Conservation (phyloP, 352 stramenopile species). For the Phytophthora capsici region DNA sequence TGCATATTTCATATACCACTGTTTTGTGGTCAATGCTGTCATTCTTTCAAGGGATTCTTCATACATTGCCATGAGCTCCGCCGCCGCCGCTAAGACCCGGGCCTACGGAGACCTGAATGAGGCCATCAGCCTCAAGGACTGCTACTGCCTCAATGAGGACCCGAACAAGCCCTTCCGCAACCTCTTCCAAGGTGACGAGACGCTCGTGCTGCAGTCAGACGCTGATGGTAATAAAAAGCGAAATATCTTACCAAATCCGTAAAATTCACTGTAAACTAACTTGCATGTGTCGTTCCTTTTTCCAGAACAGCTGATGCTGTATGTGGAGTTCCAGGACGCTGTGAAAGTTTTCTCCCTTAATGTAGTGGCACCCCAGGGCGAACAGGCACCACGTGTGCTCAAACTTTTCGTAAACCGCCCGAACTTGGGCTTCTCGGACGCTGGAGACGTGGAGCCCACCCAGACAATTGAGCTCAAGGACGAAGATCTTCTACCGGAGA, state of each 20-base stretch:
- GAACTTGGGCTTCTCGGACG: constrained; percentile 80
- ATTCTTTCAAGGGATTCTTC: not conserved
- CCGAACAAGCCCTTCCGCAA: constrained; percentile 74
- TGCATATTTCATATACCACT: too few species aligned
- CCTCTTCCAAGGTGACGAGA: constrained; percentile 81
- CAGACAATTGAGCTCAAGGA: constrained; percentile 72
- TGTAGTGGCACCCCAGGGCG: constrained; percentile 57
- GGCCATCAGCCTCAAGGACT: constrained; percentile 60
- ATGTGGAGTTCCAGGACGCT: constrained; percentile 83
- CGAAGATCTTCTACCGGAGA: constrained; percentile 55
- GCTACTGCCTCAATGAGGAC: constrained; percentile 86
- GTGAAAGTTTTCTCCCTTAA: constrained; percentile 84
- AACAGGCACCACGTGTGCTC: constrained; percentile 62
- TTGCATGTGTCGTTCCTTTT: constrained; percentile 7
- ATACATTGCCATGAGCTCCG: constrained; percentile 36
- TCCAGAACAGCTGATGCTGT: constrained; percentile 81
- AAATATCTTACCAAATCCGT: not conserved
- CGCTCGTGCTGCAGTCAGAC: constrained; percentile 80
- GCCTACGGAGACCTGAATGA: constrained; percentile 69
- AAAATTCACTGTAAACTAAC: too few species aligned
- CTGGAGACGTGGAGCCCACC: constrained; percentile 69
- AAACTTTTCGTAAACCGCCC: constrained; percentile 80
- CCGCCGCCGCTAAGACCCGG: constrained; percentile 46
- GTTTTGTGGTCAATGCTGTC: too few species aligned
- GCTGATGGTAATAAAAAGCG: constrained; percentile 54